Evolutionary conservation across 108 stramenopile species (phyloP).

Genomic region (Conticribra guillardii): DNA sequence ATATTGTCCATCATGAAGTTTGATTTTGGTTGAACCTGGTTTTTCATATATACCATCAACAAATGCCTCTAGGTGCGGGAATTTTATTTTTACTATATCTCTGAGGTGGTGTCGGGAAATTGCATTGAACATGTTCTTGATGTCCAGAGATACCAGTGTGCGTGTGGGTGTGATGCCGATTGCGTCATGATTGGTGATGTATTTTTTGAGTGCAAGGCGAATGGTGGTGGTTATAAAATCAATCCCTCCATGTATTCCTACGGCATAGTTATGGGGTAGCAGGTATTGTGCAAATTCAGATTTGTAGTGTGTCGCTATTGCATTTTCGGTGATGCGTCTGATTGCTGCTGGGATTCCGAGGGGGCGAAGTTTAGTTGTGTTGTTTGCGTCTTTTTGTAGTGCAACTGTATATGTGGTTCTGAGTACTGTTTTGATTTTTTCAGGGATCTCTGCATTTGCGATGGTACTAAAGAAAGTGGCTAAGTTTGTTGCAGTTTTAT

Average conservation of each 20-base stretch:
- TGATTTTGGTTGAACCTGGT: no score
- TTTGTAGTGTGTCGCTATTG: background rate
- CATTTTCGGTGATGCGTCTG: conserved; percentile 16
- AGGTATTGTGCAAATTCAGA: conserved; percentile 7
- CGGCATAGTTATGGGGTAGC: conserved; percentile 26
- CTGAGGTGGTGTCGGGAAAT: conserved; percentile 7
- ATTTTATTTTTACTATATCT: background rate
- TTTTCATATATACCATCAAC: no score
- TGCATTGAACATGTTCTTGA: conserved; percentile 30
- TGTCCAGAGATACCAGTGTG: conserved; percentile 16
- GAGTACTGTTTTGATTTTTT: no score
- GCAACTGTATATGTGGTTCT: no score
- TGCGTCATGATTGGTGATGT: conserved; percentile 1
- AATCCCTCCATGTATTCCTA: conserved; percentile 11
- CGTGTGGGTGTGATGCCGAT: background rate
- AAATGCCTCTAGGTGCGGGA: no score
- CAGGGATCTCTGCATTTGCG: no score
- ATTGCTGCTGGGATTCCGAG: conserved; percentile 28
- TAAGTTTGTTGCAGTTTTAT: no score
- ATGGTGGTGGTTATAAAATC: conserved; percentile 12
- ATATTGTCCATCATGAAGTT: no score
- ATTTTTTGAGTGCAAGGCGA: conserved; percentile 16
- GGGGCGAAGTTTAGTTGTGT: conserved; percentile 13
- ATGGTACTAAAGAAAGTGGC: no score
- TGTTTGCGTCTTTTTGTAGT: no score